Conservation (phyloP, 768 basidiomycete genomes). For the Panus rudis region DNA sequence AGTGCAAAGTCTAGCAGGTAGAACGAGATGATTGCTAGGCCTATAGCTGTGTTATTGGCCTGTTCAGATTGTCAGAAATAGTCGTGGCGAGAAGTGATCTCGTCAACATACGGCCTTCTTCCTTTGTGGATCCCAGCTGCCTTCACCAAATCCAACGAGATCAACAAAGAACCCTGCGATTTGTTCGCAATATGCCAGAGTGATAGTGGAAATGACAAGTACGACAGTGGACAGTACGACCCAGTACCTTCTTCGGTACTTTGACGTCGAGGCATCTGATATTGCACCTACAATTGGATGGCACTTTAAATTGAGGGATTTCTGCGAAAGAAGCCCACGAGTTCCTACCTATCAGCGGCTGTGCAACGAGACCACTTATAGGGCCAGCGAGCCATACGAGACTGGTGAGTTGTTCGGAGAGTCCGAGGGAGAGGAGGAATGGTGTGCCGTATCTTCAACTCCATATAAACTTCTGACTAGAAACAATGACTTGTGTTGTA, state of each 20-base stretch:
- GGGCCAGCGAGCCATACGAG: slow-evolving; percentile 96
- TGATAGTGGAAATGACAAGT: slow-evolving; percentile 69
- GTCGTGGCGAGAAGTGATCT: no score
- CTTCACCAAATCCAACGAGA: slow-evolving; percentile 62
- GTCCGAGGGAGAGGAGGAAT: slow-evolving; percentile 71
- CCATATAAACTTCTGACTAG: slow-evolving; percentile 1
- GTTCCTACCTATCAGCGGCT: slow-evolving; percentile 86
- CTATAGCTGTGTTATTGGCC: slow-evolving; percentile 69
- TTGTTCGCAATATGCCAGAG: slow-evolving; percentile 76
- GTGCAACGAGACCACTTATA: slow-evolving; percentile 89
- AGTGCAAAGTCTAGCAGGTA: slow-evolving; percentile 96
- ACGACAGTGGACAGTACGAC: slow-evolving; percentile 81
- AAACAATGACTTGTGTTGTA: not conserved
- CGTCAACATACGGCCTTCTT: slow-evolving; percentile 43
- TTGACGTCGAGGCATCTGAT: slow-evolving; percentile 88
- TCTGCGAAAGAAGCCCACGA: not conserved
- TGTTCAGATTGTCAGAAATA: no score
- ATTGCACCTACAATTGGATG: slow-evolving; percentile 60
- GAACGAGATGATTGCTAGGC: slow-evolving; percentile 82
- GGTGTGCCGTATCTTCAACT: slow-evolving; percentile 84
- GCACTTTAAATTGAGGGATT: not conserved
- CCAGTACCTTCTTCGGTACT: slow-evolving; percentile 90
- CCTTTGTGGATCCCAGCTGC: slow-evolving; percentile 82
- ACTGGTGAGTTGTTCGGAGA: slow-evolving; percentile 86
- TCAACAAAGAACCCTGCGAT: slow-evolving; percentile 73